Base-by-base conservation (phyloP, 78 protist genomes). In the Dictyostelium intermedium region DNA sequence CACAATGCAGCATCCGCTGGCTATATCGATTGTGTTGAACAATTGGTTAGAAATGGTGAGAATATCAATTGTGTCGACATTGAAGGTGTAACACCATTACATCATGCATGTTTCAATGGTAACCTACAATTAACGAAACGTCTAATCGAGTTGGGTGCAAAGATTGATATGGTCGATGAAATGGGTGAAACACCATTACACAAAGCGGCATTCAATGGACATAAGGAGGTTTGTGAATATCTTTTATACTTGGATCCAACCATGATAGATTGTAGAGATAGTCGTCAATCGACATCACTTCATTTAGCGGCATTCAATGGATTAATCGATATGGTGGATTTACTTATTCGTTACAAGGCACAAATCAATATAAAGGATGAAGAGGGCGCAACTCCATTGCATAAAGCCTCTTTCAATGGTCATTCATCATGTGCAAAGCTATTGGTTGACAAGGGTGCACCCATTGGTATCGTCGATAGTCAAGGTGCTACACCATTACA, bases 401-500 rank as follows among this genome's bases (percentile, higher is more conserved):
- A 94, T 20, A 94, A 94, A 34, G 92, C 93, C 27, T 56, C 87
- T 5, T 82, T 69, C 32, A 79, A 94, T 82, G 96, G 94, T 45
- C 91, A 91, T 53, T 84, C 95, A n/a, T 43, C 84, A 45, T 82
- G 83, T 79, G 93, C 85, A 5, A 82, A 85, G 37, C 7, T 94
- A 18, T 60, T 94, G 11, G 45, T 94, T 30, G 96, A 94, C 30
- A 77, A 45, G 1, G 96, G 96, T 32, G 96, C 96, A 7, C 41
- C 76, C 9, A 87, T 94, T 16, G 20, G 30, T 16, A 10, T 83
- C 2, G 39, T 84, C 34, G 96, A 94, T 32, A 87, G 63, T 37
- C 91, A 94, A 77, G 96, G 96, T 11, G 91, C 91, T n/a, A 78
- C 96, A 25, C 96, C 96, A n/a, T 56, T 94, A 39, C 96, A 94